A percentile compares a stretch with the other conserved stretches of the same genome.
These are phyloP conservation scores for Pleurozium schreberi DNA, from an alignment of 225 moss, liverwort and hornwort species.

Conservation along the genomic window DNA sequence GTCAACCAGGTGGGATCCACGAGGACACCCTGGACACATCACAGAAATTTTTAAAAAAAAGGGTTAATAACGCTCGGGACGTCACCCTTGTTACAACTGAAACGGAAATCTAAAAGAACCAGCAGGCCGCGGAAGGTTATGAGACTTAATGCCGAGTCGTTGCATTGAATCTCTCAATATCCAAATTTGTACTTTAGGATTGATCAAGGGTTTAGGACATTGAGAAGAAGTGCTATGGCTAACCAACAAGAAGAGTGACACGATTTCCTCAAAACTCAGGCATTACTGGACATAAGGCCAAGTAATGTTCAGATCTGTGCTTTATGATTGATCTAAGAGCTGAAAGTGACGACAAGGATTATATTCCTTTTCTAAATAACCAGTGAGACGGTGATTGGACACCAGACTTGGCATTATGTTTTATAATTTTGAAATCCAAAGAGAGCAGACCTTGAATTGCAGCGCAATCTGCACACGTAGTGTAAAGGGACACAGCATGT, in stretches of 20 bases:
- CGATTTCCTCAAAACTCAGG: not conserved
- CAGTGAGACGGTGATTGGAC: not conserved
- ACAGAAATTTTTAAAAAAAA: not conserved
- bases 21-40: not conserved
- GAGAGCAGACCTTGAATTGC: constrained; percentile 33
- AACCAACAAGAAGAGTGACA: not conserved
- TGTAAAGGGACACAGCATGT: constrained; percentile 48
- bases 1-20: constrained; percentile 14
- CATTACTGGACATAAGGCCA: not conserved
- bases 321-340: not conserved
- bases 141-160: not conserved
- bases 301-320: not conserved
- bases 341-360: not conserved
- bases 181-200: not conserved
- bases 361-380: not conserved
- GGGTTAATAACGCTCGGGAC: not conserved
- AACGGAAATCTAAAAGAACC: not conserved
- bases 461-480: constrained; percentile 45
- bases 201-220: not conserved
- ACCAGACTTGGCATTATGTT: not conserved
- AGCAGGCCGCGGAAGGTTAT: not conserved
- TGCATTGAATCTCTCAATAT: not conserved
- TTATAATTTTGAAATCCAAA: not conserved
- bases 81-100: not conserved
- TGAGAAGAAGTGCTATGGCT: not conserved